Base-by-base conservation (phyloP, 768 basidiomycete genomes). In the Brasilioporus rufonigricans region DNA sequence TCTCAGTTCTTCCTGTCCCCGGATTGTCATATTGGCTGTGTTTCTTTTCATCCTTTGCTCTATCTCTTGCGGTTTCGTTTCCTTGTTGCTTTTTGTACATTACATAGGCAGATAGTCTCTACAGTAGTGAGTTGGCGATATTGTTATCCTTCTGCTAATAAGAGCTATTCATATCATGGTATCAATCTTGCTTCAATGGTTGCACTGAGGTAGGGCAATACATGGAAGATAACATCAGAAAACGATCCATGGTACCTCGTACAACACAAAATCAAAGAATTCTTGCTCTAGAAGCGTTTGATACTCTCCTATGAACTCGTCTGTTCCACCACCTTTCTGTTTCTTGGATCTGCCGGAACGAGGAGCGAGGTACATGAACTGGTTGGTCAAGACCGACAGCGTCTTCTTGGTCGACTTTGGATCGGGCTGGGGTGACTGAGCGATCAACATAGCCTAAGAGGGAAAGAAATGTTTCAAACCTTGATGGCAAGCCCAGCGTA, bases 201-300 rank as follows among this genome's bases (percentile, higher is more conserved):
- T 49, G 9, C 23, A 40, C 50, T 13, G 14, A 31, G 13, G 44
- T 39, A 47, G 24, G 16, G 23, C 19, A n/a, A 36, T 23, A 50
- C 47, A 46, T 19, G n/a, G 16, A 24, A 26, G 6, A 13, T 21
- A 23, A 3, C 19, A 8, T 76, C 76, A 87, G 62, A 82, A 79
- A 36, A 87, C 74, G 61, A 97, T 89, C 89, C 90, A 93, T 31
- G 92, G 93, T 50, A 99, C 82, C 71, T 98, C 96, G 67, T 87
- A 95, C 66, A 96, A 68, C 23, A 98, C 92, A 65, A 98, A 99
- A 72, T 96, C 93, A 69, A 89, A 93, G 69, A 89, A 91, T 71
- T 99, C 96, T 69, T 95, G 90, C 66, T 99, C 97, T 79, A 99
- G 82, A 35, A 99, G 74, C 13, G 84, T 82, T 69, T 93, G 91